Evolutionary conservation across 306 rosid species (phyloP), one percentile per base, ranked within the genome.

Genomic region (Boehmeria nivea): DNA sequence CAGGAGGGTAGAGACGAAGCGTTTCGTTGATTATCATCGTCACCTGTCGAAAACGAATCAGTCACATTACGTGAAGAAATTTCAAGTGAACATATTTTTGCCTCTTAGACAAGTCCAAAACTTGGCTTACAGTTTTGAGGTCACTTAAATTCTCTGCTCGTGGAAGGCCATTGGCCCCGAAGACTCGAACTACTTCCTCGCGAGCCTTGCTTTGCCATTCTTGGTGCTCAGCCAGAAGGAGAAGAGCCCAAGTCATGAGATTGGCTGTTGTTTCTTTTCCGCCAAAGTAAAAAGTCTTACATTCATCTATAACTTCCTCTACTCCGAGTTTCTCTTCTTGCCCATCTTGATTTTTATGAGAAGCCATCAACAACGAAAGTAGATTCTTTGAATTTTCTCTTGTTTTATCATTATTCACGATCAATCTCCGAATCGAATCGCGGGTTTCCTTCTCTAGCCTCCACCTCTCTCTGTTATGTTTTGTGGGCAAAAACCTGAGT

Each of bases 261-360:
- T 79, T 82, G 57, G 87, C 87, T 7, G 89, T 84, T 21, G 94
- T 83, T 20, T 87, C 94, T 76, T 83, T 87, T 60, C 94, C 95
- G 13, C 81, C 77, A 51, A 84, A 83, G 79, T 79, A 81, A 66
- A 83, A 77, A 26, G 85, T 72, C 81, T 87, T 83, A 56, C 95
- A 87, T 68, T 83, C 95, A 39, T 81, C 71, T 4, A 87, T 79
- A 42, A 86, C 72, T 45, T 81, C 81, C 53, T 79, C 89, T 64
- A 74, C 52, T n/a, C 70, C 57, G 33, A 87, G 49, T 23, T 48
- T 70, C 38, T 79, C 81, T 58, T 83, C 84, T 43, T 60, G 79
- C 14, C 94, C 89, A 25, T 53, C 70, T 43, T 79, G 83, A 61
- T 71, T 79, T 59, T 79, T 77, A 56, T 65, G 71, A 42, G 81